Percentiles rank a stretch among this genome's conserved stretches.
Evolutionary conservation across 345 rosid species (phyloP).

Genomic region (Syzygium jambos): DNA sequence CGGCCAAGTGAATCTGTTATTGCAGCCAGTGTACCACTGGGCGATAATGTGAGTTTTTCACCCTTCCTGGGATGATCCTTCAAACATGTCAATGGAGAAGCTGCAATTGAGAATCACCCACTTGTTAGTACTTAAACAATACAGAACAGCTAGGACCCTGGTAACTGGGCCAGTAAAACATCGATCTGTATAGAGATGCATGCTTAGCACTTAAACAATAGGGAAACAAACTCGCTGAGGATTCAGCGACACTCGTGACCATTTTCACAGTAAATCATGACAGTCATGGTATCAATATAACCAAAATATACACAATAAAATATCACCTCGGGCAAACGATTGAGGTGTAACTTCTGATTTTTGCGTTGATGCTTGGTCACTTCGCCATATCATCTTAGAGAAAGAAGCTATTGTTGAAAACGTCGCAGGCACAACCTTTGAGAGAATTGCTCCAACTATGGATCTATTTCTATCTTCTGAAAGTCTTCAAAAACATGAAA

Average conservation of each 20-base stretch:
- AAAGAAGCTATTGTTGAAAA: slow-evolving; percentile 87
- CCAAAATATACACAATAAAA: neutral
- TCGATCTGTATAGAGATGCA: neutral
- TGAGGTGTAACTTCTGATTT: slow-evolving; percentile 67
- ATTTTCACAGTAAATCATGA: neutral
- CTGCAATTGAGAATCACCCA: slow-evolving; percentile 23
- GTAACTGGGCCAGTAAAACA: neutral
- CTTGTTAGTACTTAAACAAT: neutral
- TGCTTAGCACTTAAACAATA: neutral
- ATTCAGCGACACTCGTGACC: neutral
- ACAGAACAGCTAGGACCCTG: neutral
- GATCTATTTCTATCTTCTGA: slow-evolving; percentile 89
- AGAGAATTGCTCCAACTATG: slow-evolving; percentile 81
- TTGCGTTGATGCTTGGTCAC: slow-evolving; percentile 44
- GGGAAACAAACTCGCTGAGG: neutral
- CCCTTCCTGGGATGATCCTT: slow-evolving; percentile 96
- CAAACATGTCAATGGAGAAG: slow-evolving; percentile 90
- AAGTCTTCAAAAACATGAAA: slow-evolving; percentile 39
- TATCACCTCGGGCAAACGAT: slow-evolving; percentile 78
- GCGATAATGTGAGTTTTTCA: slow-evolving; percentile 78
- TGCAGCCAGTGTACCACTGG: slow-evolving; percentile 97
- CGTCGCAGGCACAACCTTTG: slow-evolving; percentile 92
- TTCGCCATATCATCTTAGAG: slow-evolving; percentile 88
- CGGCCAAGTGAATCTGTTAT: slow-evolving; percentile 98
- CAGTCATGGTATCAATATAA: neutral